Base-by-base conservation (phyloP, 2,329 filamentous ascomycete species). In the Penicillium sp. region DNA sequence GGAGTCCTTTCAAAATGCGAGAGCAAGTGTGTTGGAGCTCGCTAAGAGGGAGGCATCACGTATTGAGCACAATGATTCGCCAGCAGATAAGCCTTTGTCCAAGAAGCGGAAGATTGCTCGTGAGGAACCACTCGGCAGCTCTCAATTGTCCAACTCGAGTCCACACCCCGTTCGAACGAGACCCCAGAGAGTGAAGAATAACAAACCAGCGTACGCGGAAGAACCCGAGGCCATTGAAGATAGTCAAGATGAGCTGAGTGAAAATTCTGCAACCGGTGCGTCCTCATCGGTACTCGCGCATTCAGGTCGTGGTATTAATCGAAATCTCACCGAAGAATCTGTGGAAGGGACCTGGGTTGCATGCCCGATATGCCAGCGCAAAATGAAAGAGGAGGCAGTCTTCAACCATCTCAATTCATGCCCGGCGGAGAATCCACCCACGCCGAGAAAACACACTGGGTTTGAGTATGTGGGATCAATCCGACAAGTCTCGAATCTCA, bases 301-400 rank as follows among this genome's bases (percentile, higher is more conserved):
- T 20, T 10, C 11, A 8, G 9, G 15, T 16, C 26, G 8, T 9
- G 20, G 13, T n/a, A 26, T 25, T 20, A 12, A 17, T 42, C 51
- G 52, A 48, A 54, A 41, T 15, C 44, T 44, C 11, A 50, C 35
- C 15, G 4, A 57, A 72, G 80, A 84, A 17, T 84, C 92, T 51
- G 87, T 85, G 2, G 18, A 22, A 5, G 5, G 5, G 18, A 22
- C 18, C 9, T 70, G 92, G 10, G 85, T 89, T 1, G 73, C 78
- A 27, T 98, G 92, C 59, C 92, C 92, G 0, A 82, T 90, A 12
- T 98, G 92, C 60, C 70, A 71, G 33, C 74, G 70, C 52, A 76
- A 80, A 34, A 94, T 96, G 83, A 93, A 92, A 61, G 76, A 81
- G 34, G 76, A 76, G 48, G 72, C 75, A 37, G 85, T 96, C 3